Evolutionary conservation across 2,329 filamentous ascomycete species (phyloP).

Genomic region (Aspergillus tanneri): DNA sequence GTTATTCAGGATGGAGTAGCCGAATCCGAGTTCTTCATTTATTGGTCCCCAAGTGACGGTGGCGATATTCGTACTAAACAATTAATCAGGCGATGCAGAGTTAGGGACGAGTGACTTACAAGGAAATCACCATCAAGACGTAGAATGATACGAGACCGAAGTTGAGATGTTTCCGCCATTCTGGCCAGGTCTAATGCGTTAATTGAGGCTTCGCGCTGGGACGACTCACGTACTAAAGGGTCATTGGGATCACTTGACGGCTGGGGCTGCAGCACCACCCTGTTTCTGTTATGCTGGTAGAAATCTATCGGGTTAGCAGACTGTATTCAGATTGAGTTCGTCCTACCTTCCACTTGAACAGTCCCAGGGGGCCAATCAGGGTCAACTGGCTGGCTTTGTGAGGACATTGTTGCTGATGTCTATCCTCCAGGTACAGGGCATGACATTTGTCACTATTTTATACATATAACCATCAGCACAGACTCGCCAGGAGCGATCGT

Average conservation of each 20-base stretch:
- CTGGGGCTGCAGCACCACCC: not conserved
- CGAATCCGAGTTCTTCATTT: slow-evolving; percentile 46
- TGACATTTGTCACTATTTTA: not conserved
- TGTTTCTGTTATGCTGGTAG: not conserved
- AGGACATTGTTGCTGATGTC: not conserved
- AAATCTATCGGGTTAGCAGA: not conserved
- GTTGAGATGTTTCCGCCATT: not conserved
- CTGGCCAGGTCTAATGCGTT: not conserved
- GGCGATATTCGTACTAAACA: not conserved
- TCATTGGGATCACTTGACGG: not conserved
- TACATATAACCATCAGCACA: not conserved
- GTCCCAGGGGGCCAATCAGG: not conserved
- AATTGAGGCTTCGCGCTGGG: not conserved
- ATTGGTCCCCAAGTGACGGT: slow-evolving; percentile 43
- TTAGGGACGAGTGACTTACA: no score
- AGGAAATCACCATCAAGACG: not conserved
- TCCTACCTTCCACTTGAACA: not conserved
- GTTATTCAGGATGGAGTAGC: slow-evolving; percentile 44
- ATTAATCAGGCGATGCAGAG: no score
- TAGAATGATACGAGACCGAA: not conserved
- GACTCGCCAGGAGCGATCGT: not conserved
- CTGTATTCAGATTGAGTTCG: not conserved
- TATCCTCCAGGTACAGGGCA: no score
- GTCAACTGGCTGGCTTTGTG: not conserved
- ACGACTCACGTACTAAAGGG: not conserved